Evolutionary conservation across 2,329 filamentous ascomycete genomes (phyloP), one percentile per base, ranked within the genome.

Genomic region (Orbilia javanica): DNA sequence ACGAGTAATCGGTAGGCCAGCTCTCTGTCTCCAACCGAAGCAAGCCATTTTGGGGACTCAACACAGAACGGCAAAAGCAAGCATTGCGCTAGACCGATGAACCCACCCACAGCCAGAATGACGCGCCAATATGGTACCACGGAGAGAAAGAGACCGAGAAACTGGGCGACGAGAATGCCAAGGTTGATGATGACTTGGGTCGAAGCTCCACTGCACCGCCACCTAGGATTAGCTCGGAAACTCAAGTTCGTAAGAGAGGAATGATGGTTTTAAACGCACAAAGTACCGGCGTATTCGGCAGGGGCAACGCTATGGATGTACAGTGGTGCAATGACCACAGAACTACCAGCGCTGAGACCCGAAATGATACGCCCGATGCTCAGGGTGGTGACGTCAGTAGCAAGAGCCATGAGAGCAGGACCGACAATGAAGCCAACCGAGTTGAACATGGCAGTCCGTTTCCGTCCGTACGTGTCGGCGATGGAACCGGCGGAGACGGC

Each of bases 171-270:
- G 50, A 99, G 85, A 66, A 99, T 97, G 70, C 96, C 96, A 25
- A 94, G 86, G 82, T 98, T 98, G 86, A 94, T 94, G 84, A 94
- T 94, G 82, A 98, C 90, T 83, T 99, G 95, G 0, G 96, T 98
- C 84, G 96, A 91, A 69, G 89, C 87, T 11, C 90, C 90, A 82
- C 81, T 82, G 53, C 18, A 39, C 22, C 1, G 13, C n/a, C 18
- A 8, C 11, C 8, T 4, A 65, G 22, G 18, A 22, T 27, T 27
- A 29, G 13, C 22, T 27, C 10, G 31, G 42, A 34, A 1, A 31
- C n/a, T 36, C 4, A 8, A n/a, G 8, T 44, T 31, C 6, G 4
- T 31, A 25, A 27, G 31, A 29, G 15, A 36, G 18, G 11, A 39
- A 3, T 15, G 29, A 42, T 4, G 18, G 4, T 18, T 69, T 46